These are phyloP conservation scores for Camellia granthamiana DNA, from an alignment of 148 eudicot species.

Conservation along the genomic window DNA sequence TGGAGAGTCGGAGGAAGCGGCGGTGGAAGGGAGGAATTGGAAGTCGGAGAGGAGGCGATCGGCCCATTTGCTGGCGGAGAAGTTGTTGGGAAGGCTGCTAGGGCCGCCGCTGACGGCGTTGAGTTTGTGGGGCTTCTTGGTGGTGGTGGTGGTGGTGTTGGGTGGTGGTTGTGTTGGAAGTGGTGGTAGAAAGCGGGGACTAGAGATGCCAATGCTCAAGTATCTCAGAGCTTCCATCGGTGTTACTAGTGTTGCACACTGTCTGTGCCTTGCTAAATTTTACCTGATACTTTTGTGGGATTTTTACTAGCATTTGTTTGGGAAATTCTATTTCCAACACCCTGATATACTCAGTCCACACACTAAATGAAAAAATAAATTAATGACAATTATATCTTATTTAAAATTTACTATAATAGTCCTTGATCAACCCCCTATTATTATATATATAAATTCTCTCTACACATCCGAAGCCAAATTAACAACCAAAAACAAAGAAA, in stretches of 20 bases:
- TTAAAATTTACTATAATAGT: too few relatives aligned
- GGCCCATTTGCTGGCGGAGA: constrained; percentile 84
- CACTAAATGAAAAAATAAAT: too few relatives aligned
- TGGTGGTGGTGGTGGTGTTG: constrained; percentile 17
- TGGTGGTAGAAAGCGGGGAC: constrained; percentile 23
- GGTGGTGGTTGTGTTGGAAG: constrained; percentile 4
- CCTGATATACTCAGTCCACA: too few relatives aligned
- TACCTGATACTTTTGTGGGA: too few relatives aligned
- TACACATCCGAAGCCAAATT: too few relatives aligned
- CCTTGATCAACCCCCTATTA: too few relatives aligned
- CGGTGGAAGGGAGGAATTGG: constrained; percentile 63
- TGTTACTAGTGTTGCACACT: not conserved
- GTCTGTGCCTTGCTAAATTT: too few relatives aligned
- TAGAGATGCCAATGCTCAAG: constrained; percentile 19
- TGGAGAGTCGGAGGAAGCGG: constrained; percentile 25
- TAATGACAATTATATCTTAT: too few relatives aligned
- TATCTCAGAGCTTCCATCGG: constrained; percentile 31
- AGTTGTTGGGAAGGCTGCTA: constrained; percentile 22
- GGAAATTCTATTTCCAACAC: too few relatives aligned
- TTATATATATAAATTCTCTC: too few relatives aligned
- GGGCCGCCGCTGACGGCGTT: constrained; percentile 28
- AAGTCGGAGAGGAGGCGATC: constrained; percentile 92
- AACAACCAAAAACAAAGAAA: too few relatives aligned
- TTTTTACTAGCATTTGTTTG: too few relatives aligned
- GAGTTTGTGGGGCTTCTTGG: constrained; percentile 25